Evolutionary conservation across 2,329 filamentous ascomycete genomes (phyloP), one percentile per base, ranked within the genome.

Genomic region (Paracamarosporium sp.): DNA sequence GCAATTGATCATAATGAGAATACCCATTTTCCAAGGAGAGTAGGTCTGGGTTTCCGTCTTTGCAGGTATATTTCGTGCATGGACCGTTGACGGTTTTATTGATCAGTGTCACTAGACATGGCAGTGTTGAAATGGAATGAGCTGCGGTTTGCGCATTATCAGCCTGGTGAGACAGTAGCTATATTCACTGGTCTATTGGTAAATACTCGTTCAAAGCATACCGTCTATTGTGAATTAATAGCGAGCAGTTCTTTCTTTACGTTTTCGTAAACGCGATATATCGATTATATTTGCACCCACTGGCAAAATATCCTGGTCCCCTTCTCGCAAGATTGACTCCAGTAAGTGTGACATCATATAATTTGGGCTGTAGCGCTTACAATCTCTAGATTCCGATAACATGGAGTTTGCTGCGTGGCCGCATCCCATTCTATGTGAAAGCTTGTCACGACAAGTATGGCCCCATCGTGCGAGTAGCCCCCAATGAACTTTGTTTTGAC

Each of bases 371-470:
- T 3, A 5, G 35, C 6, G 31, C n/a, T 22, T 31, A 47, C 3
- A 15, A n/a, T 15, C 4, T 11, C 13, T 28, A 71, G 48, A 47
- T 76, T 17, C 71, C 73, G 1, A 48, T 50, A 30, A 58, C 56
- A 24, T 57, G 40, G 27, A 60, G 52, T 41, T 55, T 66, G 20
- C 56, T 66, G 27, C 53, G 57, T 20, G 63, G 63, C 7, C 61
- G 60, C 9, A 56, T 63, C 17, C 60, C 60, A 1, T 63, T 65
- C 51, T 59, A 55, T 53, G 52, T 62, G 53, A 50, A 57, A 60
- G n/a, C 68, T 73, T 56, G 50, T 6, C 77, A 79, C 46, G 62
- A 73, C 36, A 67, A 72, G 52, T 78, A 76, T 60, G 68, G 68
- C 17, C 43, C 62, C 3, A 58, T 68, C 17, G 67, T 71, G 15